Conservation (phyloP, 371 early-diverging fungal species). For the Smittium culicis region DNA sequence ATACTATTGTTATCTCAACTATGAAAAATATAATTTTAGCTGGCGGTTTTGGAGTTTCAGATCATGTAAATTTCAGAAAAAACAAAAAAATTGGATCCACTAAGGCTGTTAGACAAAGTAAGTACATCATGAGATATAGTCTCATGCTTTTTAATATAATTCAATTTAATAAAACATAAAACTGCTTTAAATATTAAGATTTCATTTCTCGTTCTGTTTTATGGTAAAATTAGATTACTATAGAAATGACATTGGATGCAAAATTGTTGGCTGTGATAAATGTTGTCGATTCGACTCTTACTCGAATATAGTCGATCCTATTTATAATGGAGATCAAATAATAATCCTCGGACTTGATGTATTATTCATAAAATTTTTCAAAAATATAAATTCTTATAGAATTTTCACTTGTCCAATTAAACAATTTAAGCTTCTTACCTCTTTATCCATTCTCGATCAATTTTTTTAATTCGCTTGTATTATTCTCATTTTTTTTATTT, state of each 20-base stretch:
- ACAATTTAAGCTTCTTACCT: no score
- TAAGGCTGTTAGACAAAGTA: constrained; percentile 1
- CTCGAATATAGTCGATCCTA: neutral
- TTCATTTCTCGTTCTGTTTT: neutral
- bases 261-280: neutral
- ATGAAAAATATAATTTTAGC: constrained; percentile 2
- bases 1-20: no score
- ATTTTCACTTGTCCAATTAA: no score
- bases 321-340: neutral
- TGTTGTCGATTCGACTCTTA: neutral
- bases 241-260: constrained; percentile 9
- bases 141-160: neutral
- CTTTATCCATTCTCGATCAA: no score
- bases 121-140: neutral
- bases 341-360: constrained; percentile 8
- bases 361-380: neutral
- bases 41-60: neutral
- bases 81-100: constrained; percentile 7
- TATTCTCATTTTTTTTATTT: no score
- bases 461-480: no score
- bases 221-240: neutral
- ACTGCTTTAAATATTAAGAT: no score
- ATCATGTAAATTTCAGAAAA: constrained; percentile 2
- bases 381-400: neutral
- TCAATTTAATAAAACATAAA: no score